A percentile compares a stretch with the other conserved stretches of the same genome.
These are phyloP conservation scores for Talaromyces adpressus DNA, from an alignment of 495 filamentous ascomycete genomes.

Conservation along the genomic window DNA sequence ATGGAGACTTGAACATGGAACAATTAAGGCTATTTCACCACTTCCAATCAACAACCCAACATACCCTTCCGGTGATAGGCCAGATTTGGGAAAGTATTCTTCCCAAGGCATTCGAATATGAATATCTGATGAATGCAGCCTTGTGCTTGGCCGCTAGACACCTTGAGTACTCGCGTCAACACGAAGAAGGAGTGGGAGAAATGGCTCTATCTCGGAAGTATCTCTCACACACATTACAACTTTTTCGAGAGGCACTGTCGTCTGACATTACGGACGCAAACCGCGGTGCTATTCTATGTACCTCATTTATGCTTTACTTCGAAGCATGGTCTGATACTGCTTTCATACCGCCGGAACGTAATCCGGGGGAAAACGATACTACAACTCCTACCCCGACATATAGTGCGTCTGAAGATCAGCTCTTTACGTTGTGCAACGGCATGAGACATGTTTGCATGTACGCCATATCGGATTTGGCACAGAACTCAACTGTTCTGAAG, in stretches of 20 bases:
- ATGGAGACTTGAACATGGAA: not conserved
- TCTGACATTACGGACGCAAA: not conserved
- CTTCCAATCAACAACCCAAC: not conserved
- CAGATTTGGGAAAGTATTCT: not conserved
- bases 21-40: slow-evolving; percentile 2
- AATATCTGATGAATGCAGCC: slow-evolving; percentile 6
- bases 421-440: not conserved
- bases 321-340: not conserved
- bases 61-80: not conserved
- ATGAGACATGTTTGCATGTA: not conserved
- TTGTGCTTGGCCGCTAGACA: not conserved
- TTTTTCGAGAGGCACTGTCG: not conserved
- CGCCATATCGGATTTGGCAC: not conserved
- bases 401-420: not conserved
- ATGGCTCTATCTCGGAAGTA: not conserved
- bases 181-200: not conserved
- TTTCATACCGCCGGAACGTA: not conserved
- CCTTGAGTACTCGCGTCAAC: not conserved
- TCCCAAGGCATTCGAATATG: not conserved
- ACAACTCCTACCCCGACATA: not conserved
- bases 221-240: not conserved
- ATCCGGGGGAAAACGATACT: not conserved
- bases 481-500: not conserved
- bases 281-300: not conserved
- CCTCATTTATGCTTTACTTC: not conserved